A percentile compares a stretch with the other conserved stretches of the same genome.
These are phyloP conservation scores for Hanseniaspora lachancei DNA, from an alignment of 805 yeast species.

Conservation along the genomic window DNA sequence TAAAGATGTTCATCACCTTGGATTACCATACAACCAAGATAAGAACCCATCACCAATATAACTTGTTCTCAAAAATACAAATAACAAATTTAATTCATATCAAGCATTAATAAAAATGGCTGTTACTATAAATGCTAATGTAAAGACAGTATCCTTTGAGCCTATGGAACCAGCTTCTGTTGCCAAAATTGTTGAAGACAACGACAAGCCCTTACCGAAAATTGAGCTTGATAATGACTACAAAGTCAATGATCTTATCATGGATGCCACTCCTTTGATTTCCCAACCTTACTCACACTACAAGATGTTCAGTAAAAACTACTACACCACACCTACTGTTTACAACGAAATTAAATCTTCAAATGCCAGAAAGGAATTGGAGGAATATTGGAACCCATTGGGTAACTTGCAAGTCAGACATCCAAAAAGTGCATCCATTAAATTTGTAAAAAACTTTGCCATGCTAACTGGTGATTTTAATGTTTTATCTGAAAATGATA, in stretches of 20 bases:
- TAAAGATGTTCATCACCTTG: too few species aligned
- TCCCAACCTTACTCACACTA: conserved; percentile 69
- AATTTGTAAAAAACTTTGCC: conserved; percentile 61
- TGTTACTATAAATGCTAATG: not conserved
- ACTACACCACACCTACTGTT: conserved; percentile 87
- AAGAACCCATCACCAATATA: too few species aligned
- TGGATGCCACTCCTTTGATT: conserved; percentile 93
- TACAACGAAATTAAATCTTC: conserved; percentile 77
- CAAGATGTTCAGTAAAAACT: conserved; percentile 53
- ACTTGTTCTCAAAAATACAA: too few species aligned
- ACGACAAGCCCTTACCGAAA: conserved; percentile 7
- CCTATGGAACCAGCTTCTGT: not conserved
- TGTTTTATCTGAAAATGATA: conserved; percentile 80
- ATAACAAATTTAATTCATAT: not conserved
- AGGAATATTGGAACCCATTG: conserved; percentile 49
- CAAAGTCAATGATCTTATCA: conserved; percentile 47
- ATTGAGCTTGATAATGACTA: conserved; percentile 13
- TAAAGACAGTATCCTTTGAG: not conserved
- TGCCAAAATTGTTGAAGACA: not conserved
- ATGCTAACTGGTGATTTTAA: conserved; percentile 80
- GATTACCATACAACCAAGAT: too few species aligned
- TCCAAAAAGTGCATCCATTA: conserved; percentile 53
- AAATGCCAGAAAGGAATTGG: conserved; percentile 61
- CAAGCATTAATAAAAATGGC: not conserved
- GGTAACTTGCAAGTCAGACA: conserved; percentile 59